Base-by-base conservation (phyloP, 345 rosid species). In the Gossypioides kirkii region DNA sequence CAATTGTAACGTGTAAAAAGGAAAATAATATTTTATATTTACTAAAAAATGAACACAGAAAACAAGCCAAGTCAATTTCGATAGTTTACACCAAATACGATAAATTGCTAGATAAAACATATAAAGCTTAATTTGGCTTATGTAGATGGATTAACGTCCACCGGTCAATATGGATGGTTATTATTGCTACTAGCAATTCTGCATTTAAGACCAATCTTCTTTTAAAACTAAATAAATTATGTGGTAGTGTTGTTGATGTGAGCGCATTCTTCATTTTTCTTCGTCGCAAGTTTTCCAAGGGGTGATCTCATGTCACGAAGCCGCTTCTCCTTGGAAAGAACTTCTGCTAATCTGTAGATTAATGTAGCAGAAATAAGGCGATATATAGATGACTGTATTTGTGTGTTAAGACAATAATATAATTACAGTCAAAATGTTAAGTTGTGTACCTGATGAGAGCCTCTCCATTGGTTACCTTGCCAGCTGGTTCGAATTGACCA, bases 261-360 rank as follows among this genome's bases (percentile, higher is more conserved):
- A 9, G 41, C 13, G 14, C 16, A 11, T 52, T 3, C 26, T 13
- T 72, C 25, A 3, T 23, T 72, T 20, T 22, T 41, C 60, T 58
- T 49, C 13, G 18, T 7, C 13, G 52, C 49, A 36, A 65, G 65
- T 4, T 14, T 65, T 52, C 84, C 85, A 50, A 42, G 49, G 0
- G 88, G 86, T 65, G 81, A 87, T 26, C 77, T 85, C 3, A 78
- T 59, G 32, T 71, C 70, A 10, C 92, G 91, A 45, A 76, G 78
- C 63, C 52, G 76, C 77, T 81, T 88, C 84, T 92, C 92, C 8
- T 74, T 71, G 0, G 96, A 89, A 20, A 92, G 91, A 10, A 79
- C 3, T 68, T 78, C 82, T 2, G 96, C 98, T 73, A 87, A 76
- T 81, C 94, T 92, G 76, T 64, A 77, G 72, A 11, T 11, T 49